Percentiles rank a stretch among this genome's conserved stretches.
phyloP scores from a whole-genome alignment of 108 stramenopile species.

The Cyclostephanos tholiformis region DNA sequence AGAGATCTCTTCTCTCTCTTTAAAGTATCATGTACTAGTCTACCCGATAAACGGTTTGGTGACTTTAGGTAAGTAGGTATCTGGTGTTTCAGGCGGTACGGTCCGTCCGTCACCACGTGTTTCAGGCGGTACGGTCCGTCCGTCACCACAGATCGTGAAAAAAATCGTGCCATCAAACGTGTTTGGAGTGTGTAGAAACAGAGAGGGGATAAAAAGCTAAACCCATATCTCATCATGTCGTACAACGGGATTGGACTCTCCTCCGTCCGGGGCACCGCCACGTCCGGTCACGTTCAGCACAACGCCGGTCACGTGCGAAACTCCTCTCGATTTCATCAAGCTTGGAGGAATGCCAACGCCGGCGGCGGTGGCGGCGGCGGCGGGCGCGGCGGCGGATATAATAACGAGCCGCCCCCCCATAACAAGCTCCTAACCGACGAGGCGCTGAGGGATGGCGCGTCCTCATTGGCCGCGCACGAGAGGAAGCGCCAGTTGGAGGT shows the following conservation, averaged over 20 bases:
- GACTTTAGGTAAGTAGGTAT: no score
- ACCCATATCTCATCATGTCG: conserved; percentile 16
- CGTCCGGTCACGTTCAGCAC: conserved; percentile 87
- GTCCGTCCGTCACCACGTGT: no score
- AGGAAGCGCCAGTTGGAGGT: conserved; percentile 71
- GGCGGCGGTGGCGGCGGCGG: conserved; percentile 48
- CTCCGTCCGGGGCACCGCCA: conserved; percentile 90
- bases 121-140: no score
- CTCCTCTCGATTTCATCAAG: conserved; percentile 59
- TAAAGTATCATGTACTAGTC: no score
- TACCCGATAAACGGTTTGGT: no score
- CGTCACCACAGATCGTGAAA: no score
- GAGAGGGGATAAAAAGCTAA: no score
- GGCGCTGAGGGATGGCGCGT: conserved; percentile 62
- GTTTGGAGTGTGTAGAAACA: no score
- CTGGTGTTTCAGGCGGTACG: no score
- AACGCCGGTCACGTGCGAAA: conserved; percentile 83
- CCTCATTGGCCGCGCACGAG: conserved; percentile 76
- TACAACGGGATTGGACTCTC: conserved; percentile 92
- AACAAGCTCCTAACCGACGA: conserved; percentile 59
- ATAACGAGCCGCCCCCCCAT: not conserved
- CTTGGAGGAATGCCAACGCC: conserved; percentile 46
- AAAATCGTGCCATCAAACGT: no score
- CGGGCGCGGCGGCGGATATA: conserved; percentile 17
- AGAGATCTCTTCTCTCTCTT: no score